Percentiles rank a stretch among this genome's conserved stretches.
Evolutionary conservation across 768 basidiomycete species (phyloP).

Genomic region (Lactarius deliciosus): DNA sequence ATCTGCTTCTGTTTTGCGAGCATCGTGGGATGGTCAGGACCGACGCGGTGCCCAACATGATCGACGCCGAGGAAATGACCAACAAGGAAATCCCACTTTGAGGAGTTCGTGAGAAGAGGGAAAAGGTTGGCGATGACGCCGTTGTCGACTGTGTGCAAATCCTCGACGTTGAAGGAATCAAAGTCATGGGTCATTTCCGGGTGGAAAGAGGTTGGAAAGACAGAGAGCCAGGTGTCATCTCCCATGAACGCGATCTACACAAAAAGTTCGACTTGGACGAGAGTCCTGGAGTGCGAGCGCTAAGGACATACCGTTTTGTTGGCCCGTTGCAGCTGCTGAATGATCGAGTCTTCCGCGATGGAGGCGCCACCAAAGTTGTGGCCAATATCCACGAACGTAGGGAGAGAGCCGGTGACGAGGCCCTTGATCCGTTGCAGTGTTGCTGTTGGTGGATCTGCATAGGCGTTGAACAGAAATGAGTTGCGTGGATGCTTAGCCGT

Average conservation of each 20-base stretch:
- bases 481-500: constrained; percentile 59
- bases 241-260: constrained; percentile 84
- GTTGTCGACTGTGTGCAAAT: constrained; percentile 91
- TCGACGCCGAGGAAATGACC: constrained; percentile 96
- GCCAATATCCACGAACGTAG: constrained; percentile 94
- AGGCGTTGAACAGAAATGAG: constrained; percentile 86
- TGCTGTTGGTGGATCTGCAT: constrained; percentile 92
- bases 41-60: constrained; percentile 93
- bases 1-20: constrained; percentile 82
- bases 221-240: constrained; percentile 93
- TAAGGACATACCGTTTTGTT: constrained; percentile 55
- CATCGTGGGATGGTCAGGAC: constrained; percentile 87
- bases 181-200: constrained; percentile 77
- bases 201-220: constrained; percentile 78
- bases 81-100: constrained; percentile 81
- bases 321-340: constrained; percentile 63
- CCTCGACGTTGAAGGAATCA: constrained; percentile 98
- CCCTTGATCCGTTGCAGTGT: constrained; percentile 96
- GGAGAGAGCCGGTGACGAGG: constrained; percentile 90
- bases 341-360: constrained; percentile 84
- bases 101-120: constrained; percentile 58
- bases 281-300: constrained; percentile 16
- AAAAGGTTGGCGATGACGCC: constrained; percentile 85
- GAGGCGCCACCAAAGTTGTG: constrained; percentile 87
- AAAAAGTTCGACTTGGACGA: constrained; percentile 20